These are phyloP conservation scores for Selaginella moellendorffii DNA, from an alignment of 75 land plant genomes.

Conservation along the genomic window DNA sequence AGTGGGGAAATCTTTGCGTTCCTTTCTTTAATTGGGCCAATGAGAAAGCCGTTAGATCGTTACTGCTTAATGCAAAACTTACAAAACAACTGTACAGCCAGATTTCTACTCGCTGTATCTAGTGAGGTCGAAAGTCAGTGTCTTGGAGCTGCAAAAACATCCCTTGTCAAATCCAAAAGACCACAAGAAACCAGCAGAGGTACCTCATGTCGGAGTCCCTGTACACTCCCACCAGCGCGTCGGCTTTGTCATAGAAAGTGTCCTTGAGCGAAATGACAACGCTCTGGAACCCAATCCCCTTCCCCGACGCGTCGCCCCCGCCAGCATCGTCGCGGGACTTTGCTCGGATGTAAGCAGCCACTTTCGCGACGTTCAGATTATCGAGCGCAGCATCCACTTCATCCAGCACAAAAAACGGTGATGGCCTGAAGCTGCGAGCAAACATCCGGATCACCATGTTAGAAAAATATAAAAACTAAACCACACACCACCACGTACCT, in stretches of 20 bases:
- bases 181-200: neutral
- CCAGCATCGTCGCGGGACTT: constrained; percentile 55
- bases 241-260: constrained; percentile 95
- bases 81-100: no score
- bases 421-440: constrained; percentile 69
- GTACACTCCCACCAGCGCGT: constrained; percentile 93
- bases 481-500: no score
- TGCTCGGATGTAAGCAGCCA: constrained; percentile 83
- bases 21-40: no score
- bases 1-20: no score
- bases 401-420: constrained; percentile 95
- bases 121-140: constrained; percentile 81
- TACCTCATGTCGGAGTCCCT: constrained; percentile 68
- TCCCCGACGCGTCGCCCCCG: constrained; percentile 32
- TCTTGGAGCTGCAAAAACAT: no score
- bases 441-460: no score
- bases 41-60: no score
- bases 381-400: constrained; percentile 99
- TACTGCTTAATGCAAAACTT: no score
- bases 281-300: constrained; percentile 66
- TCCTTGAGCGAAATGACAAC: constrained; percentile 95
- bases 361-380: constrained; percentile 91
- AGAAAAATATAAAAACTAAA: no score
- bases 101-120: constrained; percentile 1
- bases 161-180: neutral